Conservation (phyloP, 148 eudicot genomes). For the Nepenthes mirabilis region DNA sequence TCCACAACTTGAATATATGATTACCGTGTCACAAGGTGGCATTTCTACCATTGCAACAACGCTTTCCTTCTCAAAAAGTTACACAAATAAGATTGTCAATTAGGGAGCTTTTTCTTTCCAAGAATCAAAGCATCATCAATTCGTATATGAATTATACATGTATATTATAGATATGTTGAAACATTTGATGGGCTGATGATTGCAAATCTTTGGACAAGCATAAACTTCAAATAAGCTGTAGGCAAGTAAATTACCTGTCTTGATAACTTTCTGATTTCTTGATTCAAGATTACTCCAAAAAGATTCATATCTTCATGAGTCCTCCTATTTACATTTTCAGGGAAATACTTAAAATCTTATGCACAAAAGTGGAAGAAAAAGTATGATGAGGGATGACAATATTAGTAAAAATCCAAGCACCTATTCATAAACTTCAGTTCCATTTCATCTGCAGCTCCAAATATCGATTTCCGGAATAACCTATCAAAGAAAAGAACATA, state of each 20-base stretch:
- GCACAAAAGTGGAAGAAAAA: background rate
- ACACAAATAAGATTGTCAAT: too few relatives aligned
- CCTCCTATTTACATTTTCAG: constrained; percentile 39
- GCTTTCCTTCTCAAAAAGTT: too few relatives aligned
- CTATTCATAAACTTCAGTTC: constrained; percentile 89
- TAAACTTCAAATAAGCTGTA: background rate
- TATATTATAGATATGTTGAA: too few relatives aligned
- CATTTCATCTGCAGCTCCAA: constrained; percentile 89
- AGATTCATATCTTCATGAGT: constrained; percentile 82
- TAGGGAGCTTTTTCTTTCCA: too few relatives aligned
- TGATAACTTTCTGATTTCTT: constrained; percentile 73
- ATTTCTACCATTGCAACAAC: too few relatives aligned
- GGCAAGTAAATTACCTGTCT: constrained; percentile 41
- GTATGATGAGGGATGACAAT: background rate
- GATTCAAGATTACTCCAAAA: constrained; percentile 68
- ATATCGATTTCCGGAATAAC: constrained; percentile 67
- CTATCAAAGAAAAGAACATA: constrained; percentile 19
- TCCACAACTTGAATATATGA: too few relatives aligned
- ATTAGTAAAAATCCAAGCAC: constrained; percentile 15
- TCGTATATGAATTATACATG: too few relatives aligned
- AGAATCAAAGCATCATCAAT: too few relatives aligned
- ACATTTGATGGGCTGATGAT: too few relatives aligned
- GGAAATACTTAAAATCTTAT: constrained; percentile 1
- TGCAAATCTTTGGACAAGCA: too few relatives aligned
- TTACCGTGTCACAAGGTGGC: too few relatives aligned